A percentile compares a stretch with the other conserved stretches of the same genome.
These are phyloP conservation scores for Mollisiaceae sp. DNA, from an alignment of 2,329 filamentous ascomycete species.

Conservation along the genomic window DNA sequence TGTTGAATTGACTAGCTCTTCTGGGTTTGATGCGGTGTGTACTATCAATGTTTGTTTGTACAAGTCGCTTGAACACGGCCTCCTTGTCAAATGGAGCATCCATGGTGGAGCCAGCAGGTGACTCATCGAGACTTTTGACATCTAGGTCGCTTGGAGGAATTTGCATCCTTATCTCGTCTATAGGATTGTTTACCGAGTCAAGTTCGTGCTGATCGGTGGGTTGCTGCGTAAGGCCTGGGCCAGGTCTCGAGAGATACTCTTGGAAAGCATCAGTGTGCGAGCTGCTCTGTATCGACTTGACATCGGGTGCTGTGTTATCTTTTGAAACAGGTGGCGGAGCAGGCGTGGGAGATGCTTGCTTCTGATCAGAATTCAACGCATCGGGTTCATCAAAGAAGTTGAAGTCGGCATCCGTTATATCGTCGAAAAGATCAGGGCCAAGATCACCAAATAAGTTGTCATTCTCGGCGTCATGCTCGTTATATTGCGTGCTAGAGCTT, in stretches of 20 bases:
- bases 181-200: background rate
- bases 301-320: background rate
- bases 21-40: slow-evolving; percentile 18
- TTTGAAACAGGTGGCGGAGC: background rate
- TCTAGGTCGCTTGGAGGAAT: background rate
- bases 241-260: background rate
- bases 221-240: background rate
- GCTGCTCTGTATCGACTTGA: background rate
- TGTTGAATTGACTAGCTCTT: slow-evolving; percentile 38
- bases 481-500: slow-evolving; percentile 33
- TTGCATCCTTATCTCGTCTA: background rate
- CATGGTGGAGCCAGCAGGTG: background rate
- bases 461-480: slow-evolving; percentile 38
- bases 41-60: slow-evolving; percentile 17
- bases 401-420: slow-evolving; percentile 83
- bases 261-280: background rate
- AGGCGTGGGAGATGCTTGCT: slow-evolving; percentile 23
- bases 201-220: background rate
- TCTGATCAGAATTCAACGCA: slow-evolving; percentile 34
- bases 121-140: background rate
- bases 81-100: slow-evolving; percentile 39
- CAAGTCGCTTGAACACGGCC: slow-evolving; percentile 37
- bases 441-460: slow-evolving; percentile 70
- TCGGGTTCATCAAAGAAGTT: slow-evolving; percentile 77
- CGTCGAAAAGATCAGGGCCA: slow-evolving; percentile 64